Conservation (phyloP, 352 stramenopile genomes). For the Globisporangium heterothallicum region DNA sequence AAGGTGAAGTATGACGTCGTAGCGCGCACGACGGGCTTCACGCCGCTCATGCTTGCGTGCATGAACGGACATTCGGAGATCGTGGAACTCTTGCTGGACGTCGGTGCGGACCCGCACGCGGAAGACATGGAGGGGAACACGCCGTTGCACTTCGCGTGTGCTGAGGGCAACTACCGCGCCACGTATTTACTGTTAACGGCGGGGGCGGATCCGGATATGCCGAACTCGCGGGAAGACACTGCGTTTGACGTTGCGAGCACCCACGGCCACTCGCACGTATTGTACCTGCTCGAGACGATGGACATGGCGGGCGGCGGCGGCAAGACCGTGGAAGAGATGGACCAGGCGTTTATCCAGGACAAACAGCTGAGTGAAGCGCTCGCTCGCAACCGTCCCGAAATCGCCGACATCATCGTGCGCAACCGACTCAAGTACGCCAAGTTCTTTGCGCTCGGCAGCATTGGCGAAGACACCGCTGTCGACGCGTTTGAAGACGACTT, state of each 20-base stretch:
- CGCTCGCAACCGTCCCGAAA: conserved; percentile 54
- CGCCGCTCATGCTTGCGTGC: conserved; percentile 68
- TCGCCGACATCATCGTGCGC: conserved; percentile 70
- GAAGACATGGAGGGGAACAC: conserved; percentile 81
- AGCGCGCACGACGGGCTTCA: conserved; percentile 32
- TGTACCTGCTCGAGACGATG: conserved; percentile 78
- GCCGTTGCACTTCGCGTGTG: conserved; percentile 71
- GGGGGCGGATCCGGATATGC: conserved; percentile 79
- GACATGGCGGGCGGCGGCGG: conserved; percentile 42
- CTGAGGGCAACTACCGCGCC: conserved; percentile 66
- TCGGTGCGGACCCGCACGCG: conserved; percentile 62
- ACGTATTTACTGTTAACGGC: conserved; percentile 80
- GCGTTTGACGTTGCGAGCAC: conserved; percentile 70
- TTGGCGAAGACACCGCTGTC: conserved; percentile 49
- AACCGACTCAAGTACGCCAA: conserved; percentile 73
- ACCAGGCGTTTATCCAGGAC: conserved; percentile 60
- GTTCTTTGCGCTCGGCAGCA: conserved; percentile 50
- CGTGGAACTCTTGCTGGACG: conserved; percentile 67
- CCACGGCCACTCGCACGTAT: conserved; percentile 62
- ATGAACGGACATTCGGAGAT: conserved; percentile 49
- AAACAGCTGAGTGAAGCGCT: conserved; percentile 54
- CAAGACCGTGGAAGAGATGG: conserved; percentile 51
- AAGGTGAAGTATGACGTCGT: conserved; percentile 48
- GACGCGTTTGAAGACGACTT: conserved; percentile 35
- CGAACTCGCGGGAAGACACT: conserved; percentile 73